Evolutionary conservation across 2,329 filamentous ascomycete species (phyloP).

Genomic region (Phialemoniopsis sp.): DNA sequence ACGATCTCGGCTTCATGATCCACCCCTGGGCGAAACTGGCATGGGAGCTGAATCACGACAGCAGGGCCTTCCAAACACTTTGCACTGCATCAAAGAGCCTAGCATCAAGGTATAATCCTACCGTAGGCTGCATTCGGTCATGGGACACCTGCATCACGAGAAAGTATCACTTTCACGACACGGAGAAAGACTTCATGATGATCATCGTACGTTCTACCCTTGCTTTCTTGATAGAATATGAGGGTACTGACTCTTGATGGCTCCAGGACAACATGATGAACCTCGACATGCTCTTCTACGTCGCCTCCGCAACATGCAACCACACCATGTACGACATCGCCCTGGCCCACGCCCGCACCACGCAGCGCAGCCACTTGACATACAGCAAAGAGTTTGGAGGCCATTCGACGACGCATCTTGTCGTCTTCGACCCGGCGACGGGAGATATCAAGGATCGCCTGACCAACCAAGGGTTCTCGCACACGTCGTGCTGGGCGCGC

Average conservation of each 20-base stretch:
- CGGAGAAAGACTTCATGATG: constrained; percentile 28
- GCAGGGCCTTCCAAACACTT: constrained; percentile 25
- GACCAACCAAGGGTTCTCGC: constrained; percentile 41
- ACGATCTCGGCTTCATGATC: constrained; percentile 40
- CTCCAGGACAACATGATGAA: constrained; percentile 34
- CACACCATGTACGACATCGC: constrained; percentile 25
- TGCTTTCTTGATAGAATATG: too few species aligned
- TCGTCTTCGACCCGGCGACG: constrained; percentile 37
- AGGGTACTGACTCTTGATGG: not conserved
- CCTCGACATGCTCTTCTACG: constrained; percentile 36
- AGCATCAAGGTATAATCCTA: constrained; percentile 25
- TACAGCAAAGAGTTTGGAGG: too few species aligned
- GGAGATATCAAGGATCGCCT: constrained; percentile 32
- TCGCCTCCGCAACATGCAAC: constrained; percentile 24
- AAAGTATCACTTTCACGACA: constrained; percentile 27
- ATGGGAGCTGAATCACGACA: constrained; percentile 33
- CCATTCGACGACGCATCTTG: constrained; percentile 35
- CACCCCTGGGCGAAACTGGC: constrained; percentile 28
- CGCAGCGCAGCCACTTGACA: too few species aligned
- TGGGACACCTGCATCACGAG: constrained; percentile 39
- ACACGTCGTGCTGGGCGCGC: too few species aligned
- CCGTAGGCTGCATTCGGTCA: constrained; percentile 28
- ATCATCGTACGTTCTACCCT: constrained; percentile 28
- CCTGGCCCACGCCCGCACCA: constrained; percentile 30
- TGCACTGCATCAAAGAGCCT: constrained; percentile 28